These are phyloP conservation scores for Physcomitrellopsis africana DNA, from an alignment of 225 moss, liverwort and hornwort species.

Conservation along the genomic window DNA sequence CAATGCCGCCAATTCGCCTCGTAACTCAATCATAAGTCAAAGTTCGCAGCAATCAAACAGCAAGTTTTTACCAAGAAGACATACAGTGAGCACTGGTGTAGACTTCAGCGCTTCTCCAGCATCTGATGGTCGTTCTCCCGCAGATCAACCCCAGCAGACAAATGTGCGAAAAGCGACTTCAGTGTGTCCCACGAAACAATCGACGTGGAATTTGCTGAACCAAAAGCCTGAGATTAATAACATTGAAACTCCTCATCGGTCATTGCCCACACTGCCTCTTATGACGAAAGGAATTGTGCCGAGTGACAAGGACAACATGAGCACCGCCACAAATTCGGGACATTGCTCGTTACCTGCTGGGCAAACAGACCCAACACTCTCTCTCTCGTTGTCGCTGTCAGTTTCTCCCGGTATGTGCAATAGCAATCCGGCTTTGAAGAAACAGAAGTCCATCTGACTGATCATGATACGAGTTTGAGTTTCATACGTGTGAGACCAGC, in stretches of 20 bases:
- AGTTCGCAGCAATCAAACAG: not conserved
- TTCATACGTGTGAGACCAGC: not conserved
- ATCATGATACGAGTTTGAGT: not conserved
- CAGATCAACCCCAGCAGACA: not conserved
- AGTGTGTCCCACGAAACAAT: not conserved
- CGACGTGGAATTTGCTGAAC: not conserved
- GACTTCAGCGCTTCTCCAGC: not conserved
- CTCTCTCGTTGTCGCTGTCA: constrained; percentile 51
- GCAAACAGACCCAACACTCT: constrained; percentile 33
- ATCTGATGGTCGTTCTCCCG: not conserved
- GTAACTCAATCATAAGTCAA: not conserved
- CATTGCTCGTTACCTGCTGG: constrained; percentile 25
- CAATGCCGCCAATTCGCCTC: not conserved
- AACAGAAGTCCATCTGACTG: constrained; percentile 27
- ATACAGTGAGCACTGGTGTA: constrained; percentile 28
- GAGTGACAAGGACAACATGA: not conserved
- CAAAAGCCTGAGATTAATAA: not conserved
- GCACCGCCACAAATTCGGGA: constrained; percentile 12
- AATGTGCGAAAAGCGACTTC: not conserved
- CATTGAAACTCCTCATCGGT: constrained; percentile 12
- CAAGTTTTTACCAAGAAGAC: constrained; percentile 13
- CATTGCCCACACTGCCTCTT: constrained; percentile 34
- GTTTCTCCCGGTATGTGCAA: constrained; percentile 20
- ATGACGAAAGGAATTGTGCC: constrained; percentile 22
- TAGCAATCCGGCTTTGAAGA: constrained; percentile 9